Percentiles rank a stretch among this genome's conserved stretches.
phyloP scores from a whole-genome alignment of 176 grass and related monocot genomes.

The Carex cristatella region DNA sequence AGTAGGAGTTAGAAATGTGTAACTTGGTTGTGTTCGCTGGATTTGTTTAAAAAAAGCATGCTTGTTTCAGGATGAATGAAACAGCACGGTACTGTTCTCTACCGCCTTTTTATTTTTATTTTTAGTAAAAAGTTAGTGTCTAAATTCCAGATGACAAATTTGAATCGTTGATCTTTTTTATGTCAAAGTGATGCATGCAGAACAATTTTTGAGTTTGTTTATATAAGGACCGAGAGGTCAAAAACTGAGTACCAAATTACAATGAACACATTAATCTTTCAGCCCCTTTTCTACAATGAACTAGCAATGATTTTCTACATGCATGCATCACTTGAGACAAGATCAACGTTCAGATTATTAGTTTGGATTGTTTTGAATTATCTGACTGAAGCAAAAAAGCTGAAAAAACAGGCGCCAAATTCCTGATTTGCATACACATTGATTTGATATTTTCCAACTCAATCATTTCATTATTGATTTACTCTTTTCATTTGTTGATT shows the following conservation, averaged over 20 bases:
- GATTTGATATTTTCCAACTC: neutral
- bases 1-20: neutral
- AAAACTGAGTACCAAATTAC: neutral
- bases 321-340: neutral
- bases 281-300: neutral
- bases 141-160: too few relatives aligned
- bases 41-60: neutral
- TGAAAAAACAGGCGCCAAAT: neutral
- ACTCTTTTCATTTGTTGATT: conserved; percentile 14
- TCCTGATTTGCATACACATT: neutral
- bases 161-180: neutral
- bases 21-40: neutral
- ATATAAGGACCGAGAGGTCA: neutral
- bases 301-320: neutral
- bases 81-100: too few relatives aligned
- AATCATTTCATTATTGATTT: neutral
- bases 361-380: neutral
- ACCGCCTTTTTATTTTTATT: too few relatives aligned
- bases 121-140: too few relatives aligned
- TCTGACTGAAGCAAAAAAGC: neutral
- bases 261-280: neutral
- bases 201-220: neutral
- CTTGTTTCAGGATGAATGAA: neutral
- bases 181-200: neutral
- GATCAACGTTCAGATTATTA: neutral